phyloP scores from a whole-genome alignment of 2,329 filamentous ascomycete species.

The Tolypocladium inflatum region DNA sequence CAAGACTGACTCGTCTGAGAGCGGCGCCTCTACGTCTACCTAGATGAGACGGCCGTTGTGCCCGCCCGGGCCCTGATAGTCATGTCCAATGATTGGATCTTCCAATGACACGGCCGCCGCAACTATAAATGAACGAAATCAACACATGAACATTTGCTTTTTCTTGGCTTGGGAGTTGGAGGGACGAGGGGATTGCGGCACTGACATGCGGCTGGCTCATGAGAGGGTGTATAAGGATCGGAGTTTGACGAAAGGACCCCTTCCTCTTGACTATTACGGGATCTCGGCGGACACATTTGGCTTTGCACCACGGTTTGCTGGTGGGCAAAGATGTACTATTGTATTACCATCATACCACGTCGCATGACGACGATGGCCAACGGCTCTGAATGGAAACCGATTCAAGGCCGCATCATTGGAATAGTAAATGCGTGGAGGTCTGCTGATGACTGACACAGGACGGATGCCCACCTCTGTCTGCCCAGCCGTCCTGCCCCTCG shows the following conservation, averaged over 20 bases:
- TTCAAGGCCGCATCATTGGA: neutral
- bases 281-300: slow-evolving; percentile 11
- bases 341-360: slow-evolving; percentile 14
- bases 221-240: slow-evolving; percentile 1
- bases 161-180: slow-evolving; percentile 2
- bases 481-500: neutral
- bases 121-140: slow-evolving; percentile 12
- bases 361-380: neutral
- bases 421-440: neutral
- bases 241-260: slow-evolving; percentile 2
- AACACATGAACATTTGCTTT: slow-evolving; percentile 10
- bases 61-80: slow-evolving; percentile 10
- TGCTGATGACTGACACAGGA: neutral
- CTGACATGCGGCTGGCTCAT: neutral
- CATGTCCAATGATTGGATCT: slow-evolving; percentile 4
- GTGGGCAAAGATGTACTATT: slow-evolving; percentile 18
- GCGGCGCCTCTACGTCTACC: slow-evolving; percentile 45
- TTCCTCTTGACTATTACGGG: slow-evolving; percentile 12
- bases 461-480: neutral
- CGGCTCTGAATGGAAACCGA: neutral
- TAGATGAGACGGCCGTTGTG: slow-evolving; percentile 30
- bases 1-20: slow-evolving; percentile 52
- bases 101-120: neutral
- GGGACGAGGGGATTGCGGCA: neutral
- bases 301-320: slow-evolving; percentile 7